A percentile compares a stretch with the other conserved stretches of the same genome.
phyloP scores from a whole-genome alignment of 2,329 filamentous ascomycete species.

The Sporothrix curviconia region DNA sequence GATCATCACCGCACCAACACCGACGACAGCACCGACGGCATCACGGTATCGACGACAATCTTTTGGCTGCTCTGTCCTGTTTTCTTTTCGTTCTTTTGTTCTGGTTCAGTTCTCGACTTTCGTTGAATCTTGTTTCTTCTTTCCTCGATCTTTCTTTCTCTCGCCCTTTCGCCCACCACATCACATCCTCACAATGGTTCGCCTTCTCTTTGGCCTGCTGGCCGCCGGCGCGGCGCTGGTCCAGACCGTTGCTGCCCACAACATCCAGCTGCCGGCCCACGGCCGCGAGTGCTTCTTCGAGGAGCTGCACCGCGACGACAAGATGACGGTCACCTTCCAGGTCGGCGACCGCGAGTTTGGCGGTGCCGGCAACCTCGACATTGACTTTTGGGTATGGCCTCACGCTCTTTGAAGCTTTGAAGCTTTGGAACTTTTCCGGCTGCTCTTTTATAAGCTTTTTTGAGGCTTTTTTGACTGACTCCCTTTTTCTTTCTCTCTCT shows the following conservation, averaged over 20 bases:
- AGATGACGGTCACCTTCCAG: slow-evolving; percentile 98
- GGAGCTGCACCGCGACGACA: slow-evolving; percentile 82
- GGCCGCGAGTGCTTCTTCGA: slow-evolving; percentile 98
- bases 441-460: no score
- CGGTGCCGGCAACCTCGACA: slow-evolving; percentile 85
- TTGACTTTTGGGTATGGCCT: slow-evolving; percentile 88
- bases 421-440: no score
- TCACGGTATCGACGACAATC: not conserved
- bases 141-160: not conserved
- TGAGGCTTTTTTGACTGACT: no score
- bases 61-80: not conserved
- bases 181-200: slow-evolving; percentile 20
- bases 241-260: slow-evolving; percentile 71
- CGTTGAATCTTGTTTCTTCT: not conserved
- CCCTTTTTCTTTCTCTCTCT: not conserved
- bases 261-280: slow-evolving; percentile 90
- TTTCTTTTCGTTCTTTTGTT: not conserved
- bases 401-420: no score
- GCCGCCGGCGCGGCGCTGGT: slow-evolving; percentile 49
- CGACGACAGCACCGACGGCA: not conserved
- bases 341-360: slow-evolving; percentile 96
- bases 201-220: slow-evolving; percentile 23
- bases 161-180: not conserved
- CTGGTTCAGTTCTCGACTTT: not conserved
- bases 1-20: slow-evolving; percentile 2